Conservation (phyloP, 2,329 filamentous ascomycete species). For the Aureobasidium zeae region DNA sequence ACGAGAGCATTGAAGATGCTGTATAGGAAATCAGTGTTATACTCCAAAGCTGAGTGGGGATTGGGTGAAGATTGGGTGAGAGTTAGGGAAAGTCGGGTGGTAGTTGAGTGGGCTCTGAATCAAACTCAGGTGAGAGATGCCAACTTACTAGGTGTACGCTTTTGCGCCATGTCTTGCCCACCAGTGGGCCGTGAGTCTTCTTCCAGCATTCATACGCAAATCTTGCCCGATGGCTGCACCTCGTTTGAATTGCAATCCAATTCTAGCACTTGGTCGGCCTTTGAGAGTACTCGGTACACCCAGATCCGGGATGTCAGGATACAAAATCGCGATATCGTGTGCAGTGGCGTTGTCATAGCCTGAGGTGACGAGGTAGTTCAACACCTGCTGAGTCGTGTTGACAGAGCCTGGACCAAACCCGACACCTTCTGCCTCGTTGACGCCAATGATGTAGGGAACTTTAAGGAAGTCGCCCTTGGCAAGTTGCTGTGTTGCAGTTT, state of each 20-base stretch:
- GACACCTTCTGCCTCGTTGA: slow-evolving; percentile 24
- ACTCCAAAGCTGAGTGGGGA: no score
- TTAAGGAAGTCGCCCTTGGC: slow-evolving; percentile 22
- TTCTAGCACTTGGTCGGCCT: slow-evolving; percentile 18
- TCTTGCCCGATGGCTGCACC: slow-evolving; percentile 20
- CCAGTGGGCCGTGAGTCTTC: slow-evolving; percentile 19
- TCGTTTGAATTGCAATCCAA: slow-evolving; percentile 22
- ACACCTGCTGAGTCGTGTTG: slow-evolving; percentile 23
- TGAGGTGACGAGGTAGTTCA: slow-evolving; percentile 17
- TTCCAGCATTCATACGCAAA: slow-evolving; percentile 18
- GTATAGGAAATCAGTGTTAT: not conserved
- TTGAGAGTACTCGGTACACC: slow-evolving; percentile 21
- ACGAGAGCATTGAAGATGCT: slow-evolving; percentile 36
- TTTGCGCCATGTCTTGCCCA: slow-evolving; percentile 21
- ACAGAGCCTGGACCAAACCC: slow-evolving; percentile 20
- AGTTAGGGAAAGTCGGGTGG: no score
- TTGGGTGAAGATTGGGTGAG: no score
- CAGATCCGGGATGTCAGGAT: slow-evolving; percentile 25
- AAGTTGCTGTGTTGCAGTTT: slow-evolving; percentile 19
- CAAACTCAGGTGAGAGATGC: not conserved
- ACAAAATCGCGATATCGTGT: slow-evolving; percentile 27
- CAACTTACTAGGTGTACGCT: slow-evolving; percentile 30
- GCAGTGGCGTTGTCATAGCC: slow-evolving; percentile 28
- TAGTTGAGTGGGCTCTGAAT: no score
- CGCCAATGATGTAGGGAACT: slow-evolving; percentile 23